phyloP scores from a whole-genome alignment of 208 protist genomes.

The Leishmania amazonensis region DNA sequence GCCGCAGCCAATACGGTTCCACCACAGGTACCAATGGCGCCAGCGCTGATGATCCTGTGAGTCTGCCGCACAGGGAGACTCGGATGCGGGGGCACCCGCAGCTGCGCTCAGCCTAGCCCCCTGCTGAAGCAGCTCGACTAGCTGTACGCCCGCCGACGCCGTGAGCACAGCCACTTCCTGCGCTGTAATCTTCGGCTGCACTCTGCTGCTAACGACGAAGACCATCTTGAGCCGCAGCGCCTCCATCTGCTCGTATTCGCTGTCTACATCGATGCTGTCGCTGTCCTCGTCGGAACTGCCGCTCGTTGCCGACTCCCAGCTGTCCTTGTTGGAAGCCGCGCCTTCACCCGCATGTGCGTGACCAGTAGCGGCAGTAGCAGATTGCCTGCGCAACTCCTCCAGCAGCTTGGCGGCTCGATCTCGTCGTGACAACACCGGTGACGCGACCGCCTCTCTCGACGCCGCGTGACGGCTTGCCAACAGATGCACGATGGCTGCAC shows the following conservation, averaged over 20 bases:
- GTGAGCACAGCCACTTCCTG: conserved; percentile 44
- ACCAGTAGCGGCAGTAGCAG: neutral
- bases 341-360: neutral
- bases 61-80: neutral
- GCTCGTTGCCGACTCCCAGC: conserved; percentile 5
- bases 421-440: conserved; percentile 5
- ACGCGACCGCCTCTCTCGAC: neutral
- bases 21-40: conserved; percentile 67
- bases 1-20: conserved; percentile 63
- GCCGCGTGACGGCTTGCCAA: neutral
- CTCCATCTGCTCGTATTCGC: conserved; percentile 58
- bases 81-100: neutral
- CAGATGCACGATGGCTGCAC: neutral
- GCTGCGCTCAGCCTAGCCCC: neutral
- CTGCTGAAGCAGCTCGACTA: conserved; percentile 36
- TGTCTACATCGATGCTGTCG: conserved; percentile 25
- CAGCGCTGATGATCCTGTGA: conserved; percentile 33
- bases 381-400: conserved; percentile 11
- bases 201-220: conserved; percentile 55
- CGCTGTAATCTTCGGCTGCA: conserved; percentile 43
- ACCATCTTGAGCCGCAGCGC: conserved; percentile 71
- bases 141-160: conserved; percentile 43
- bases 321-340: conserved; percentile 18
- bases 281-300: neutral
- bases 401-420: conserved; percentile 25